Base-by-base conservation (phyloP, 2,329 filamentous ascomycete genomes). In the Thielaviopsis euricoi region DNA sequence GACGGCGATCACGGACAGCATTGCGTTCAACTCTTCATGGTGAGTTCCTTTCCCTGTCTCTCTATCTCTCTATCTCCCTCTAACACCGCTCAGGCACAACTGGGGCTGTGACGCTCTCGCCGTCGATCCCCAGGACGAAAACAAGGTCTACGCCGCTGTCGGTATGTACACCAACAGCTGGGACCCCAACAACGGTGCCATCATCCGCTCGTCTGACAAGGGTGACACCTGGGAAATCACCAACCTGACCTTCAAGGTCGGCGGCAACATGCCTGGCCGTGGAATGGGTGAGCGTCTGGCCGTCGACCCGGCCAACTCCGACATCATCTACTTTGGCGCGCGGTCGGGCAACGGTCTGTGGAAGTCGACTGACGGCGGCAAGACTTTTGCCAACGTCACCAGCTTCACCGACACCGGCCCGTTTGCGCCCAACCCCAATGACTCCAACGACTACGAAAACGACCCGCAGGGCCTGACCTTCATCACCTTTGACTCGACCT, bases 261-360 rank as follows among this genome's bases (percentile, higher is more conserved):
- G 79, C 7, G 79, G 79, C 0, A 82, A 82, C 64, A 81, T 81
- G 77, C 78, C 79, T 7, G 79, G 79, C 1, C 74, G 79, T 26
- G 79, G 79, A 7, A 76, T 75, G 66, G 79, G 79, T 17, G 79
- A 81, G 64, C 72, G 79, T 15, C 73, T 82, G 5, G 78, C 77
- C 2, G 73, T 82, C 9, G 79, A 82, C 63, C 79, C 79, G 1
- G 73, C 76, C 52, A 77, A 79, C 63, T 74, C 77, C 43, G 72
- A 76, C 26, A 76, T 81, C 59, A 64, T 82, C 23, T 81, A 78
- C 64, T 80, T 81, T 58, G 79, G 79, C 2, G 77, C 79, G 1
- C 72, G 79, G 50, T 80, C 76, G 60, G 79, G 78, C 6, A 74
- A 81, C 37, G 79, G 79, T 2, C 68, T 82, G 2, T 82, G 76